Percentiles rank a stretch among this genome's conserved stretches.
phyloP scores from a whole-genome alignment of 2,329 filamentous ascomycete genomes.

The Colletotrichum navitas region DNA sequence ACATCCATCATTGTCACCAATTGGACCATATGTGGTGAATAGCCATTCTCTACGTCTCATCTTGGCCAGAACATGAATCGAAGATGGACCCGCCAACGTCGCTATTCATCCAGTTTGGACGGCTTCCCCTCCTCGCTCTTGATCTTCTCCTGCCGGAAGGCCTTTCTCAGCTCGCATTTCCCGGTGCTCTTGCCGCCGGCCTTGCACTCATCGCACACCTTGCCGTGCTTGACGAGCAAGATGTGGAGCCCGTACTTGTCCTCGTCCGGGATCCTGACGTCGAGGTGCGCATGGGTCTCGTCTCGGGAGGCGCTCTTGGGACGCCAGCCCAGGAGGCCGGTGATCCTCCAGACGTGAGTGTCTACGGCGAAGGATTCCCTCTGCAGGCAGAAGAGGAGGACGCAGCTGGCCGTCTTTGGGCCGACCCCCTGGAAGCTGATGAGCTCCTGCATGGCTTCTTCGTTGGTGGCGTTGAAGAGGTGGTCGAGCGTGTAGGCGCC shows the following conservation, averaged over 20 bases:
- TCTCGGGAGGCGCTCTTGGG: conserved; percentile 57
- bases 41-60: too few species aligned
- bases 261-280: conserved; percentile 59
- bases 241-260: conserved; percentile 65
- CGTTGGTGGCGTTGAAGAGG: conserved; percentile 57
- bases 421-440: conserved; percentile 65
- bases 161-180: conserved; percentile 56
- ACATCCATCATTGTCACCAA: too few species aligned
- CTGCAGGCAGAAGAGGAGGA: conserved; percentile 63
- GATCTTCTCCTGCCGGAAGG: conserved; percentile 50
- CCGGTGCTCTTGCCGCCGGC: conserved; percentile 57
- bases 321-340: conserved; percentile 63
- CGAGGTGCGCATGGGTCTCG: conserved; percentile 64
- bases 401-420: conserved; percentile 67
- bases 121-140: conserved; percentile 42
- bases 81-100: too few species aligned
- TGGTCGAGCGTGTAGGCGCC: conserved; percentile 63
- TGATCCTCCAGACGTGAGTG: conserved; percentile 65
- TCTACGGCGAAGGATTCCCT: conserved; percentile 65
- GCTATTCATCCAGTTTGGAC: conserved; percentile 11
- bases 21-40: not conserved
- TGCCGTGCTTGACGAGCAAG: conserved; percentile 62
- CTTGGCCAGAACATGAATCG: not conserved
- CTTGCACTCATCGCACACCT: conserved; percentile 59
- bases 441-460: conserved; percentile 64